Percentiles rank a stretch among this genome's conserved stretches.
phyloP scores from a whole-genome alignment of 139 green algal species.

The Ettlia oleoabundans region DNA sequence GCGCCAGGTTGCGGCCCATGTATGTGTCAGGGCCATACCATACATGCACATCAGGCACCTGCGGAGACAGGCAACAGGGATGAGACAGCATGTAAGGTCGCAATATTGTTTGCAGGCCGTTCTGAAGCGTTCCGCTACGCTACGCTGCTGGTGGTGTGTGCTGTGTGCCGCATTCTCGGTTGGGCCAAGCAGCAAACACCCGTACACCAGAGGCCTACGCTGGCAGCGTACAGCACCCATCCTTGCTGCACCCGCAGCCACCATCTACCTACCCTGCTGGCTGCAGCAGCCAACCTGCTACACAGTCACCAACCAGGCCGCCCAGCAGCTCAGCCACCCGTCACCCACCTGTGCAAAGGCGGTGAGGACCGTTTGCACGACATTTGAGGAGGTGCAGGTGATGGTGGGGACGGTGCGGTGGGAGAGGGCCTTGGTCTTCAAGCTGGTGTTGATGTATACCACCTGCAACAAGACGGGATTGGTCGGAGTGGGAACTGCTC shows the following conservation, averaged over 20 bases:
- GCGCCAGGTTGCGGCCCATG: slow-evolving; percentile 95
- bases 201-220: too few species aligned
- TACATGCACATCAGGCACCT: slow-evolving; percentile 82
- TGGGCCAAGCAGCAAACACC: too few species aligned
- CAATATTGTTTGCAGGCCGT: too few species aligned
- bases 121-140: too few species aligned
- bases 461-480: slow-evolving; percentile 41
- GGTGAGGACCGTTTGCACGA: slow-evolving; percentile 96
- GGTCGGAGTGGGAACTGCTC: background rate
- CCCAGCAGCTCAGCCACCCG: too few species aligned
- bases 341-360: slow-evolving; percentile 78
- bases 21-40: slow-evolving; percentile 99
- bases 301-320: too few species aligned
- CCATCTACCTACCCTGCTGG: too few species aligned
- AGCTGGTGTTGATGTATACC: slow-evolving; percentile 99
- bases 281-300: too few species aligned
- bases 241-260: too few species aligned
- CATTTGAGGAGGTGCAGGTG: slow-evolving; percentile 98
- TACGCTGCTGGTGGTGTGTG: too few species aligned
- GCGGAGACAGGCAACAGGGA: background rate
- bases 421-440: slow-evolving; percentile 92
- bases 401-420: slow-evolving; percentile 94
- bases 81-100: background rate
- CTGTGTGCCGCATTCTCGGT: too few species aligned
- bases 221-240: too few species aligned